Conservation (phyloP, 495 filamentous ascomycete species). For the Massariosphaeria phaeospora region DNA sequence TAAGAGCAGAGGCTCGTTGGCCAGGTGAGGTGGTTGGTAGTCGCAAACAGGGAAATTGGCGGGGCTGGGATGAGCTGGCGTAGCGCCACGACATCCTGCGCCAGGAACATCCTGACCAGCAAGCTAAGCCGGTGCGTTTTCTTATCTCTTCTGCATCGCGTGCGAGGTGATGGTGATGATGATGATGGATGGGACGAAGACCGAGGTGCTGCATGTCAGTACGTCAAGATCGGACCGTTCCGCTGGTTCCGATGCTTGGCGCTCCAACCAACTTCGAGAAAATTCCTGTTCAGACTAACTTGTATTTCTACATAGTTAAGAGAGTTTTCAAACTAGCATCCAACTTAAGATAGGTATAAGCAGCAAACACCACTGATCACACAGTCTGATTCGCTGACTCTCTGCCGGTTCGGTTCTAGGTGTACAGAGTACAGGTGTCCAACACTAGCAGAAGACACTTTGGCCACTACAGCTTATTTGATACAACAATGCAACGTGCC, state of each 20-base stretch:
- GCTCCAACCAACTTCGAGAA: background rate
- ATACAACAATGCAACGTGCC: no score
- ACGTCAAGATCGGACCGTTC: background rate
- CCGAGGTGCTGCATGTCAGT: background rate
- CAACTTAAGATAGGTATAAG: no score
- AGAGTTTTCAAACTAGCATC: background rate
- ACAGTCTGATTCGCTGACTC: no score
- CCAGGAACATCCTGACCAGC: slow-evolving; percentile 8
- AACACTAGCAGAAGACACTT: no score
- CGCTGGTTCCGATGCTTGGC: slow-evolving; percentile 13
- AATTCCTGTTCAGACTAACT: background rate
- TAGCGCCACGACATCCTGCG: background rate
- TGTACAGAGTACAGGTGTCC: no score
- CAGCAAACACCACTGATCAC: no score
- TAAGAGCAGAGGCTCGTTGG: slow-evolving; percentile 8
- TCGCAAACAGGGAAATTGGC: slow-evolving; percentile 18
- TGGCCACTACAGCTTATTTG: no score
- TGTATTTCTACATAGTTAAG: background rate
- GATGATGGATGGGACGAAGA: background rate
- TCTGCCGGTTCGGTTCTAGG: no score
- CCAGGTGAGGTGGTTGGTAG: slow-evolving; percentile 9
- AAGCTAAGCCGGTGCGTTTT: background rate
- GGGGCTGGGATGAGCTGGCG: slow-evolving; percentile 30
- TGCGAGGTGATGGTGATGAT: background rate
- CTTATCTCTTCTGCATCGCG: no score